Conservation (phyloP, 169 alveolate genomes). For the Plasmodium berghei region DNA sequence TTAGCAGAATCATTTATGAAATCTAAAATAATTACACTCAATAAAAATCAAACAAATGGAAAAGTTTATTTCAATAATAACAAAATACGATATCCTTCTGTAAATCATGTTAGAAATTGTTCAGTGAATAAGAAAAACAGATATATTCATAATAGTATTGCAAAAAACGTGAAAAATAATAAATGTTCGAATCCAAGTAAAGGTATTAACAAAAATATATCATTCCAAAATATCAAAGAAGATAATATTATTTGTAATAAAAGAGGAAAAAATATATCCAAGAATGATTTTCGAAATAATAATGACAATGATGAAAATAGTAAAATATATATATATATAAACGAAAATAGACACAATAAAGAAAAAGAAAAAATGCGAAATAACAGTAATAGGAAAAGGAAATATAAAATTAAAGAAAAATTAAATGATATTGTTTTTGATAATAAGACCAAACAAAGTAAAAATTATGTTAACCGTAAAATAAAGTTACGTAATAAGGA, state of each 20-base stretch:
- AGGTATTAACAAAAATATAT: conserved; percentile 1
- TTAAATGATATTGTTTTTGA: too few species aligned
- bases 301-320: not conserved
- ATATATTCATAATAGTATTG: not conserved
- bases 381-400: too few species aligned
- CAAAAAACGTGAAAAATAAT: not conserved
- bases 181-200: conserved; percentile 5
- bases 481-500: too few species aligned
- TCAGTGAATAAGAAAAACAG: not conserved
- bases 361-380: not conserved
- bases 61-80: conserved; percentile 1
- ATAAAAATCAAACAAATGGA: conserved; percentile 13
- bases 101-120: not conserved
- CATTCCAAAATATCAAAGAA: not conserved
- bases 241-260: not conserved
- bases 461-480: too few species aligned
- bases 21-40: conserved; percentile 13
- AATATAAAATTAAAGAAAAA: too few species aligned
- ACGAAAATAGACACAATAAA: not conserved
- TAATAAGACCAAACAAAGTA: too few species aligned
- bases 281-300: not conserved
- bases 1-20: conserved; percentile 12
- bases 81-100: not conserved
- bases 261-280: conserved; percentile 12
- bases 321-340: not conserved